A percentile compares a stretch with the other conserved stretches of the same genome.
Conservation (phyloP, 139 green algal species). For the Chlamydomonas sp. region DNA sequence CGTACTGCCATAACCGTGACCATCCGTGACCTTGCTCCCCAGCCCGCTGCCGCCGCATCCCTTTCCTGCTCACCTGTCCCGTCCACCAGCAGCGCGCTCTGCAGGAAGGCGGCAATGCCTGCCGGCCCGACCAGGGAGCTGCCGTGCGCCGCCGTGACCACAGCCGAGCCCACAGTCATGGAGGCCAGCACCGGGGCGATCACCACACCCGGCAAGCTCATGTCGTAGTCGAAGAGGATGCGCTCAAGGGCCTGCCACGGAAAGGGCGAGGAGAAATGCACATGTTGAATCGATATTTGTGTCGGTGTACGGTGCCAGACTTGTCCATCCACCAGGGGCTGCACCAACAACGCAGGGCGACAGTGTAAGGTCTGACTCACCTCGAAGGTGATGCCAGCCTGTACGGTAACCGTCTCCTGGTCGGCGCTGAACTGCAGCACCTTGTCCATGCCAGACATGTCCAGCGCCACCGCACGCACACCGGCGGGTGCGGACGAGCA, state of each 20-base stretch:
- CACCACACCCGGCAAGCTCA: constrained; percentile 44
- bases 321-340: no score
- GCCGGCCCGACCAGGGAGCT: constrained; percentile 45
- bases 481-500: not conserved
- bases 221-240: constrained; percentile 33
- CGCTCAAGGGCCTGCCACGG: constrained; percentile 40
- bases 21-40: no score
- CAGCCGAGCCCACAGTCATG: constrained; percentile 36
- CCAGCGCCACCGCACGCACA: constrained; percentile 25
- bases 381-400: constrained; percentile 54
- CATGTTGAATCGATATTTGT: no score
- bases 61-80: constrained; percentile 41
- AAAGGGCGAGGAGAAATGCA: not conserved
- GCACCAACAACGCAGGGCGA: not conserved
- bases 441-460: constrained; percentile 44
- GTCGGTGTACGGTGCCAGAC: no score
- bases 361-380: not conserved
- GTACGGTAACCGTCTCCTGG: constrained; percentile 39
- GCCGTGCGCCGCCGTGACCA: constrained; percentile 44
- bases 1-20: not conserved
- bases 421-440: constrained; percentile 27
- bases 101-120: constrained; percentile 32
- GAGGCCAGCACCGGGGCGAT: constrained; percentile 5
- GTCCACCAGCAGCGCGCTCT: constrained; percentile 44
- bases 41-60: no score